Conservation (phyloP, 345 rosid species). For the Linum lewisii region DNA sequence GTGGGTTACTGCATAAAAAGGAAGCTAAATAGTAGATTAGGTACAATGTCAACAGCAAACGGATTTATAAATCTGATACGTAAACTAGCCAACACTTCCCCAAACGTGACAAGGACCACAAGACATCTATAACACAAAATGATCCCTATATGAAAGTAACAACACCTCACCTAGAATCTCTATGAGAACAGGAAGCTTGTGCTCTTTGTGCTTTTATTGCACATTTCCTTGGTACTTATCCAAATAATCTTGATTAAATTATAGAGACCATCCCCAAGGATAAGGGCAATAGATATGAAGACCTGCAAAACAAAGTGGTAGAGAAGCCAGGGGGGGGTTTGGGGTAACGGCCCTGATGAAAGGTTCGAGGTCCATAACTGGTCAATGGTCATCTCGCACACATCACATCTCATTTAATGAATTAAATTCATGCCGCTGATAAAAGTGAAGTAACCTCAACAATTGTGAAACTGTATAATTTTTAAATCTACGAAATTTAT, state of each 20-base stretch:
- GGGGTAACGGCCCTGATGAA: neutral
- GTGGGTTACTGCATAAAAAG: no score
- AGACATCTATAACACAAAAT: no score
- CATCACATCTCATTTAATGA: neutral
- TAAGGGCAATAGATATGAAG: conserved; percentile 5
- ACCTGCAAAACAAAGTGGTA: neutral
- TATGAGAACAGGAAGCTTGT: neutral
- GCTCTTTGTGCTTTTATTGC: neutral
- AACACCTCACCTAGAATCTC: neutral
- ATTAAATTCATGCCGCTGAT: neutral
- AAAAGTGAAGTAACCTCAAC: neutral
- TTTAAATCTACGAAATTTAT: neutral
- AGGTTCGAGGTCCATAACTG: no score
- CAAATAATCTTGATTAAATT: neutral
- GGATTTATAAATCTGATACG: no score
- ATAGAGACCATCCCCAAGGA: conserved; percentile 4
- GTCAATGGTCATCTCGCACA: neutral
- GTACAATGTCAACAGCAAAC: no score
- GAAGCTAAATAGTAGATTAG: no score
- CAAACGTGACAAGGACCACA: no score
- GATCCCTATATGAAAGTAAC: no score
- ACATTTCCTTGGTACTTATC: neutral
- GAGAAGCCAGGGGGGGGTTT: neutral
- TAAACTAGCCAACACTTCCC: no score
- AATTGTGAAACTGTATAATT: neutral